phyloP scores from a whole-genome alignment of 140 eudicot genomes.

The Bidens hawaiensis region DNA sequence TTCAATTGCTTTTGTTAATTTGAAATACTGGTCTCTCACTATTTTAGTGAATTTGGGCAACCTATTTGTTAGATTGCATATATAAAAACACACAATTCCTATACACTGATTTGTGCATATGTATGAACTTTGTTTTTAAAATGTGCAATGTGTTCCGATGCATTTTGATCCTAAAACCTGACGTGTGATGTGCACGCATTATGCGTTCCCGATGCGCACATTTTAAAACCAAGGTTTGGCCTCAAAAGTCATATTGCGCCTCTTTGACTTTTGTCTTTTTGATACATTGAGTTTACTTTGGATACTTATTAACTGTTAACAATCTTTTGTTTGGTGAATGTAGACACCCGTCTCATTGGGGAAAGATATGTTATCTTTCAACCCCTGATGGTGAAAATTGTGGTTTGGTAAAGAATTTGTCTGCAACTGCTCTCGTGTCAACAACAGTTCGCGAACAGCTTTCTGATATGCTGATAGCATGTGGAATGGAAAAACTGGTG shows the following conservation, averaged over 20 bases:
- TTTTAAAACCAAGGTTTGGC: neutral
- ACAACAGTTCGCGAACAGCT: conserved; percentile 37
- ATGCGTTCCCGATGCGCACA: too few relatives aligned
- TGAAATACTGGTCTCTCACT: too few relatives aligned
- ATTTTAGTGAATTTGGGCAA: too few relatives aligned
- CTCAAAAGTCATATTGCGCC: neutral
- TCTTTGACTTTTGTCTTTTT: neutral
- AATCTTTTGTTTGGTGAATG: conserved; percentile 25
- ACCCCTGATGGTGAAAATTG: conserved; percentile 97
- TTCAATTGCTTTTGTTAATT: too few relatives aligned
- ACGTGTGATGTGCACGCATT: too few relatives aligned
- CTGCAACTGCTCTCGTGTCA: conserved; percentile 81
- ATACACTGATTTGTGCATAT: too few relatives aligned
- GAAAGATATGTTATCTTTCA: conserved; percentile 77
- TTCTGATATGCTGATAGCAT: conserved; percentile 32
- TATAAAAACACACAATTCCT: too few relatives aligned
- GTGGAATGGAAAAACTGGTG: conserved; percentile 71
- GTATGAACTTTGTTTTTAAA: too few relatives aligned
- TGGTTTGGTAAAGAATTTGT: conserved; percentile 81
- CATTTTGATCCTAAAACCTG: too few relatives aligned
- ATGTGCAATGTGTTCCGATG: too few relatives aligned
- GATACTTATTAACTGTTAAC: neutral
- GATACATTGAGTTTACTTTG: neutral
- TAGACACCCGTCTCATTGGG: conserved; percentile 99
- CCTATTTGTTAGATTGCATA: too few relatives aligned